A percentile compares a stretch with the other conserved stretches of the same genome.
Conservation (phyloP, 2,329 filamentous ascomycete genomes). For the Penicillium digitatum region DNA sequence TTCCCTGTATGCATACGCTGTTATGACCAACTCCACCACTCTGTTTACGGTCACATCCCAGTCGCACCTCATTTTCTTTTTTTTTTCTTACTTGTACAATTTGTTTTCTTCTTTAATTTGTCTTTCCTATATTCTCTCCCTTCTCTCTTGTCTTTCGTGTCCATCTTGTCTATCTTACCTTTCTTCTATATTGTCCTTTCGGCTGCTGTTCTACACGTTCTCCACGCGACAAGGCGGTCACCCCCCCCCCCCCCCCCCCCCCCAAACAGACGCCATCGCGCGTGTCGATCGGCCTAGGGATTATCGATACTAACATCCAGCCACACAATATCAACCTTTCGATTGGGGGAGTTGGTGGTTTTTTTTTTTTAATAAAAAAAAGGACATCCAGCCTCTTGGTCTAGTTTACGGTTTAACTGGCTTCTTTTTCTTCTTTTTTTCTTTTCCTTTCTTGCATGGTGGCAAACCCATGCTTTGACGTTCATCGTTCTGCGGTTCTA, state of each 20-base stretch:
- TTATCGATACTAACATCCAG: slow-evolving; percentile 30
- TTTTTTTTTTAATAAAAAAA: background rate
- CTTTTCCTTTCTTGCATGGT: slow-evolving; percentile 23
- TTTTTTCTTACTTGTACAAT: slow-evolving; percentile 9
- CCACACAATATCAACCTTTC: slow-evolving; percentile 16
- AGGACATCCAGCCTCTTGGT: slow-evolving; percentile 1
- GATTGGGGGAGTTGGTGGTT: background rate
- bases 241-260: slow-evolving; percentile 25
- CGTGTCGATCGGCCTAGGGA: slow-evolving; percentile 25
- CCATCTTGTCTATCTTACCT: too few species aligned
- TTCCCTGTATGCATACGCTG: slow-evolving; percentile 12
- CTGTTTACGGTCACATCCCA: slow-evolving; percentile 26
- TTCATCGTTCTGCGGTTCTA: slow-evolving; percentile 30
- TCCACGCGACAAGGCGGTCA: slow-evolving; percentile 30
- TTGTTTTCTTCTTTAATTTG: slow-evolving; percentile 3
- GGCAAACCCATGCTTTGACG: slow-evolving; percentile 28
- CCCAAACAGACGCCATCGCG: slow-evolving; percentile 29
- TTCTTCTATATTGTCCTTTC: slow-evolving; percentile 1
- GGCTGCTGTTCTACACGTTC: slow-evolving; percentile 16
- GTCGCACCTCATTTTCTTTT: slow-evolving; percentile 14
- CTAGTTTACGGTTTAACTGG: slow-evolving; percentile 2
- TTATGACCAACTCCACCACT: slow-evolving; percentile 18
- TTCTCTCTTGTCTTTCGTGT: background rate
- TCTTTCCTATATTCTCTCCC: slow-evolving; percentile 15
- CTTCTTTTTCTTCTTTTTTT: slow-evolving; percentile 1